Percentiles rank a stretch among this genome's conserved stretches.
Conservation (phyloP, 108 stramenopile genomes). For the Chaetoceros tenuissimus region DNA sequence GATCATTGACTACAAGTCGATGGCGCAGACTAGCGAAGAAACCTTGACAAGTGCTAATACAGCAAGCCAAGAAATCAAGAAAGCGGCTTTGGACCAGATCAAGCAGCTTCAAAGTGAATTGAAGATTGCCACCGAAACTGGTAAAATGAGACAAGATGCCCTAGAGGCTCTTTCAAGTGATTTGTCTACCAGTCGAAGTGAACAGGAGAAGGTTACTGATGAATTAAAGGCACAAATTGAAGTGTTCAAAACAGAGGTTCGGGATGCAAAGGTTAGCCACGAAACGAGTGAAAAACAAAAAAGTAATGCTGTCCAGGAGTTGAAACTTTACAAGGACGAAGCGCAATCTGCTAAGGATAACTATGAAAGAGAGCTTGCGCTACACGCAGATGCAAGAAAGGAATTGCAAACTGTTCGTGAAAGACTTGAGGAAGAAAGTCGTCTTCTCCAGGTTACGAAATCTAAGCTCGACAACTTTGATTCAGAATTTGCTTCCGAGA, state of each 20-base stretch:
- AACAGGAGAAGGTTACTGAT: constrained; percentile 49
- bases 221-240: constrained; percentile 46
- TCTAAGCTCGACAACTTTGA: constrained; percentile 23
- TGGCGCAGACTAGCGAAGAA: constrained; percentile 68
- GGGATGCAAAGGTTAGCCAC: too few species aligned
- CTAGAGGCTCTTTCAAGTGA: constrained; percentile 69
- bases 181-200: constrained; percentile 53
- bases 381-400: constrained; percentile 68
- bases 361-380: constrained; percentile 75
- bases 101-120: constrained; percentile 28
- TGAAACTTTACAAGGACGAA: too few species aligned
- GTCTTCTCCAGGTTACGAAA: constrained; percentile 40
- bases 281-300: too few species aligned
- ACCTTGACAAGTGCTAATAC: constrained; percentile 49
- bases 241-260: constrained; percentile 29
- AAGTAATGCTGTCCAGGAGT: too few species aligned
- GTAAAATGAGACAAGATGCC: constrained; percentile 44
- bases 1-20: constrained; percentile 36
- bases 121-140: constrained; percentile 29
- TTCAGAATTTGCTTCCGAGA: constrained; percentile 42
- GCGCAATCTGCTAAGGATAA: constrained; percentile 50
- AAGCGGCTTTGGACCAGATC: constrained; percentile 32
- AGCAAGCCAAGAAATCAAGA: constrained; percentile 49
- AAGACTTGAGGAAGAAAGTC: constrained; percentile 38
- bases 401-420: constrained; percentile 58